A percentile compares a stretch with the other conserved stretches of the same genome.
These are phyloP conservation scores for Candida hispaniensis DNA, from an alignment of 805 yeast genomes.

Conservation along the genomic window DNA sequence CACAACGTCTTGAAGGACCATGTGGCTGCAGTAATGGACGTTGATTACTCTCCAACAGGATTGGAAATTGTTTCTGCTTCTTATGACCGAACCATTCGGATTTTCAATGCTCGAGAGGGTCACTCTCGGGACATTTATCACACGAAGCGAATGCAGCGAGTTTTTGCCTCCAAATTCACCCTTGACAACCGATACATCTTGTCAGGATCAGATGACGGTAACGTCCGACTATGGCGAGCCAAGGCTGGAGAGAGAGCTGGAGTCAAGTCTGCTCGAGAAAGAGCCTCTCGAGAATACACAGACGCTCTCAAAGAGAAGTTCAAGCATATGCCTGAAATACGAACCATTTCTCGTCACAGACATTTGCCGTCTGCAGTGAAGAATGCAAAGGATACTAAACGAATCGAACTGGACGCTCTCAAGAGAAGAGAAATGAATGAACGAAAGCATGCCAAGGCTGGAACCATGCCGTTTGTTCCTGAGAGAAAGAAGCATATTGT, in stretches of 20 bases:
- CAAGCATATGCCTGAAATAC: constrained; percentile 93
- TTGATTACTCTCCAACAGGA: constrained; percentile 95
- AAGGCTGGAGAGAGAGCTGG: constrained; percentile 75
- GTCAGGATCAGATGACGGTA: constrained; percentile 93
- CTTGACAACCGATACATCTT: constrained; percentile 83
- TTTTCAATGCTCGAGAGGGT: constrained; percentile 65
- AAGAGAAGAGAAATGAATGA: constrained; percentile 77
- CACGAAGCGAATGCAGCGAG: constrained; percentile 95
- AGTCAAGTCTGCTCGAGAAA: constrained; percentile 68
- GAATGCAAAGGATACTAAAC: constrained; percentile 80
- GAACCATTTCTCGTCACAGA: constrained; percentile 81
- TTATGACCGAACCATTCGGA: constrained; percentile 84
- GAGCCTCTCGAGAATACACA: constrained; percentile 80
- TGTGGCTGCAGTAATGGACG: constrained; percentile 88
- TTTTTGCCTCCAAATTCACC: constrained; percentile 70
- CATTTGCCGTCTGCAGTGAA: constrained; percentile 81
- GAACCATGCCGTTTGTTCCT: constrained; percentile 34
- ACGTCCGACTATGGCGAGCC: constrained; percentile 87
- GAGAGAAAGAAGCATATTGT: constrained; percentile 85
- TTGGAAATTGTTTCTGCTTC: constrained; percentile 92
- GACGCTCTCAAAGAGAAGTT: constrained; percentile 83
- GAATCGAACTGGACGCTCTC: constrained; percentile 56
- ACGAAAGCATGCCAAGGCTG: constrained; percentile 59
- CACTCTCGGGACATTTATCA: constrained; percentile 94
- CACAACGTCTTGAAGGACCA: constrained; percentile 86